Conservation (phyloP, 768 basidiomycete species). For the Serpula lacrymans region DNA sequence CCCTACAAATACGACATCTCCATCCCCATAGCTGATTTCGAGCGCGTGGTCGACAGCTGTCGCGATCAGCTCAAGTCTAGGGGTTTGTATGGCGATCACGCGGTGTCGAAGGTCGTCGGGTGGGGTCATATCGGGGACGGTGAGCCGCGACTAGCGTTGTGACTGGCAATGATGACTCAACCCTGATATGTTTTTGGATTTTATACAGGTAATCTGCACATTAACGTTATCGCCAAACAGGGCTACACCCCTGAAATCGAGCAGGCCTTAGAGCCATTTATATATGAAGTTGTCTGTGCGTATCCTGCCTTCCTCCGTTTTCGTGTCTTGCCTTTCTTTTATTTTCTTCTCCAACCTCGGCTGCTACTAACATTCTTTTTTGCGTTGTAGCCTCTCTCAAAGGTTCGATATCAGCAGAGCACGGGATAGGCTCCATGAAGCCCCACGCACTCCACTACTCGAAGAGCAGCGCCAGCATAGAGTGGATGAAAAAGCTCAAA, state of each 20-base stretch:
- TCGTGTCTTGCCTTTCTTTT: too few species aligned
- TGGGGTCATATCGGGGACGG: conserved; percentile 98
- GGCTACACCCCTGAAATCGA: conserved; percentile 82
- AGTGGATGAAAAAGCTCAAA: conserved; percentile 89
- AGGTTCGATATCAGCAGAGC: conserved; percentile 95
- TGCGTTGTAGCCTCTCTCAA: conserved; percentile 67
- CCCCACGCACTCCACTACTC: conserved; percentile 86
- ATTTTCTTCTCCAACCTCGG: too few species aligned
- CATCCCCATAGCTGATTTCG: conserved; percentile 82
- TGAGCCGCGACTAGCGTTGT: conserved; percentile 40
- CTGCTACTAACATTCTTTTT: conserved; percentile 5
- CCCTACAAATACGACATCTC: conserved; percentile 97
- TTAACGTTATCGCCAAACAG: conserved; percentile 79
- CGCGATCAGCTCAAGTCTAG: conserved; percentile 66
- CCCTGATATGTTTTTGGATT: too few species aligned
- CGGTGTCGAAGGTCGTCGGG: conserved; percentile 83
- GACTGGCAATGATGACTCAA: too few species aligned
- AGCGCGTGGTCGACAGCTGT: conserved; percentile 80
- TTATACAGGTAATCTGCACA: conserved; percentile 79
- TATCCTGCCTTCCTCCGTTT: too few species aligned
- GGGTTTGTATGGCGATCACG: conserved; percentile 66
- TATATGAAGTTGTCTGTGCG: conserved; percentile 87
- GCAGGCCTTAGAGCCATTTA: conserved; percentile 86
- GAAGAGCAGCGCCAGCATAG: conserved; percentile 75
- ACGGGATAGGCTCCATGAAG: conserved; percentile 97